Percentiles rank a stretch among this genome's conserved stretches.
Conservation (phyloP, 2,329 filamentous ascomycete genomes). For the Ophiostoma himal-ulmi region DNA sequence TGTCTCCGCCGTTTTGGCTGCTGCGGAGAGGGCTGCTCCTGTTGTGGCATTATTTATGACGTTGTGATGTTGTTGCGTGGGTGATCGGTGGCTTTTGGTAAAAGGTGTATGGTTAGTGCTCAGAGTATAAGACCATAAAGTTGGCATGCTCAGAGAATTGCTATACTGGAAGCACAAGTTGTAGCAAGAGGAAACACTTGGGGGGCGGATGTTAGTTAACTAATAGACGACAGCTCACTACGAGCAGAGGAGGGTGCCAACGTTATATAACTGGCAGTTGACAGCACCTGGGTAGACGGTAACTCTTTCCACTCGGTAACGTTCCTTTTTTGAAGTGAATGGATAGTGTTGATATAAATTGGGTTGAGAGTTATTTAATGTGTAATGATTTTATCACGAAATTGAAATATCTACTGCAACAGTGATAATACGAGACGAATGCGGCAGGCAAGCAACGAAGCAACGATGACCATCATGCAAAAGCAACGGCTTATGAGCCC, state of each 20-base stretch:
- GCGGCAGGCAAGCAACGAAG: neutral
- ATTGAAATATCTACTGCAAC: neutral
- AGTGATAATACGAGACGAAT: neutral
- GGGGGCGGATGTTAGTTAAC: neutral
- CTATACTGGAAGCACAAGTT: neutral
- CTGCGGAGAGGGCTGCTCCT: neutral
- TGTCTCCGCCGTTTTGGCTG: conserved; percentile 17
- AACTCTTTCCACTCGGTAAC: neutral
- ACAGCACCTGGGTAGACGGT: neutral
- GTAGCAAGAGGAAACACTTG: no score
- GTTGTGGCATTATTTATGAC: neutral
- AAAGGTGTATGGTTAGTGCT: neutral
- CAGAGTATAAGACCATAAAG: neutral
- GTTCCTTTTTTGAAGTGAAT: neutral
- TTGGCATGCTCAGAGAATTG: no score
- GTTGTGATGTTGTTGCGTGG: neutral
- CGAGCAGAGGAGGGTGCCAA: neutral
- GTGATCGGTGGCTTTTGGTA: neutral
- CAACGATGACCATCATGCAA: neutral
- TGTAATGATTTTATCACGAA: no score
- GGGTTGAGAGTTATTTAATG: no score
- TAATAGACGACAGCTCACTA: neutral
- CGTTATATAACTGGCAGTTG: neutral
- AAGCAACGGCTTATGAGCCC: neutral
- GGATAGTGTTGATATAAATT: neutral